Evolutionary conservation across 2,329 filamentous ascomycete genomes (phyloP), one percentile per base, ranked within the genome.

Genomic region (Calonectria leucothoes): DNA sequence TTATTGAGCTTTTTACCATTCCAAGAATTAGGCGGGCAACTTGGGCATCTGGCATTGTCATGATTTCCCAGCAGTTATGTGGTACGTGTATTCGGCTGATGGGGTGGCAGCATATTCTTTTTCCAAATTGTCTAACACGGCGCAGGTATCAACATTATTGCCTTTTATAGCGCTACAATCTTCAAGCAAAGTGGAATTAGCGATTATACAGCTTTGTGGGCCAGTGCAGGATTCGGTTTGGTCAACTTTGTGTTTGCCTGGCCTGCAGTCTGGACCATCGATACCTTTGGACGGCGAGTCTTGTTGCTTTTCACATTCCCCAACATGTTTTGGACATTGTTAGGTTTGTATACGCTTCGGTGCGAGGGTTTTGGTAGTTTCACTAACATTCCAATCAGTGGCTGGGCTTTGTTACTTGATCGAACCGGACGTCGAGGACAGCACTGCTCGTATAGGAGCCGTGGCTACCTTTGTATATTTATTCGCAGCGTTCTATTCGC

Each of bases 1-100:
- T 91, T 52, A 72, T 87, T 25, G 89, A 93, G 77, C 83, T 91
- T 1, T 90, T 92, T 75, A 91, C 89, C 1, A 87, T 92, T 63
- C 88, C 90, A 0, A 86, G 91, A 39, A 85, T 91, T 10, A 85
- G 90, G 6, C 87, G 90, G 49, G 93, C 93, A 0, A 94, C 92
- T 0, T 87, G 91, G 66, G 93, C 93, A 1, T 91, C 92, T 0
- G 91, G 90, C 75, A 90, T 90, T 1, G 92, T 94, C 76, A 94
- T 95, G 92, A 90, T 92, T 76, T 86, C 85, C 0, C 91, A 93
- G 78, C 91, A 93, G 79, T 88, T 93, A 85, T 91, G 90, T 73
- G 91, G 90, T 74, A 73, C 35, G 74, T 66, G 1, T 39, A 7
- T 20, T 15, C 20, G 6, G n/a, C 14, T 11, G 0, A 25, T 7